phyloP scores from a whole-genome alignment of 768 basidiomycete genomes.

The Tulasnella calospora region DNA sequence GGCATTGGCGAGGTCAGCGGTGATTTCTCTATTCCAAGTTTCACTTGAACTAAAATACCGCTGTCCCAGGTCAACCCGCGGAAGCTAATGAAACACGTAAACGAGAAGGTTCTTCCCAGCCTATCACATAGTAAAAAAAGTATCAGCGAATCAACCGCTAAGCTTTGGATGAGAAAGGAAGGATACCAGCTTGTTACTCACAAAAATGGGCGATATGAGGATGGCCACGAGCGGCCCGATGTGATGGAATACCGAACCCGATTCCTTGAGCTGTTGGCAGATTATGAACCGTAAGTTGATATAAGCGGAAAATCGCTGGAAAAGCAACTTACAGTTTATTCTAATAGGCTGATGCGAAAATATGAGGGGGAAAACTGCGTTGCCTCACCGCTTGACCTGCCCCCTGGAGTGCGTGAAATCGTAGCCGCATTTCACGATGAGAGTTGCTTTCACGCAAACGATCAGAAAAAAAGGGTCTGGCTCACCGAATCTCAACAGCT shows the following conservation, averaged over 20 bases:
- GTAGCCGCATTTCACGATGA: conserved; percentile 38
- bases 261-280: not conserved
- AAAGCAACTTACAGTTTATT: not conserved
- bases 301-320: not conserved
- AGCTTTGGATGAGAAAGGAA: not conserved
- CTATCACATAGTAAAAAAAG: not conserved
- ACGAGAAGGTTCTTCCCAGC: not conserved
- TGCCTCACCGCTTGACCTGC: not conserved
- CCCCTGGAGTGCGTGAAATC: conserved; percentile 32
- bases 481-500: conserved; percentile 24
- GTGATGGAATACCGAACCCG: conserved; percentile 27
- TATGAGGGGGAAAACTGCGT: not conserved
- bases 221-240: conserved; percentile 38
- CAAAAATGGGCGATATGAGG: conserved; percentile 34
- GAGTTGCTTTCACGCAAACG: conserved; percentile 35
- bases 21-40: not conserved
- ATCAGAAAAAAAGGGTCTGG: conserved; percentile 28
- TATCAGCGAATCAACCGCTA: not conserved
- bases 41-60: not conserved
- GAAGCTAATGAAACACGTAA: not conserved
- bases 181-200: not conserved
- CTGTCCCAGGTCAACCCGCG: not conserved
- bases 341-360: not conserved
- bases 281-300: not conserved
- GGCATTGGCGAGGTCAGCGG: not conserved